These are phyloP conservation scores for Diaporthe citriasiana DNA, from an alignment of 2,329 filamentous ascomycete species.

Conservation along the genomic window DNA sequence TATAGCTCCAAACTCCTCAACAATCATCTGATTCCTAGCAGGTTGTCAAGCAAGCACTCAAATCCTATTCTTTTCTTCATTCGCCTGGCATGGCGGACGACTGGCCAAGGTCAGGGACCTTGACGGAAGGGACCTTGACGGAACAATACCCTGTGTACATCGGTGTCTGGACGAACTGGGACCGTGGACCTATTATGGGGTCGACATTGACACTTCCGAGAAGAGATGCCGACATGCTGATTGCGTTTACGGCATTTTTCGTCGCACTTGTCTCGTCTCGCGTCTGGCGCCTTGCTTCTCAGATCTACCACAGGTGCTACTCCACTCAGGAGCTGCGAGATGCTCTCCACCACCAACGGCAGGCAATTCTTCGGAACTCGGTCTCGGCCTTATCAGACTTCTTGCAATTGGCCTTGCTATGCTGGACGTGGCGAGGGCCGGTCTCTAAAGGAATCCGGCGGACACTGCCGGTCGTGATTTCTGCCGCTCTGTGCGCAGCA, in stretches of 20 bases:
- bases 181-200: constrained; percentile 49
- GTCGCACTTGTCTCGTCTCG: constrained; percentile 45
- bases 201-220: constrained; percentile 50
- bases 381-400: background rate
- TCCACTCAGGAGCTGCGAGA: constrained; percentile 44
- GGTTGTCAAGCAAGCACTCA: background rate
- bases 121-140: background rate
- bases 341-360: constrained; percentile 48
- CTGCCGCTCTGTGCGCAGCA: background rate
- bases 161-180: constrained; percentile 52
- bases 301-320: constrained; percentile 43
- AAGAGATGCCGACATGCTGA: constrained; percentile 49
- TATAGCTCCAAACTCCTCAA: too few species aligned
- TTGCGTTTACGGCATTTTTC: constrained; percentile 53
- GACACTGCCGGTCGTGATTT: background rate
- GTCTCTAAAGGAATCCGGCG: background rate
- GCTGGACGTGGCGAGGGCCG: background rate
- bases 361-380: constrained; percentile 33
- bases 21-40: too few species aligned
- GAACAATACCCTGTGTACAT: constrained; percentile 43
- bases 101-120: background rate
- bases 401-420: background rate
- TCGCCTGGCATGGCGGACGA: background rate
- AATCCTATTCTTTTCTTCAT: background rate
- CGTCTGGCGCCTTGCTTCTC: constrained; percentile 45